These are phyloP conservation scores for Chaetomidium leptoderma DNA, from an alignment of 495 filamentous ascomycete genomes.

Conservation along the genomic window DNA sequence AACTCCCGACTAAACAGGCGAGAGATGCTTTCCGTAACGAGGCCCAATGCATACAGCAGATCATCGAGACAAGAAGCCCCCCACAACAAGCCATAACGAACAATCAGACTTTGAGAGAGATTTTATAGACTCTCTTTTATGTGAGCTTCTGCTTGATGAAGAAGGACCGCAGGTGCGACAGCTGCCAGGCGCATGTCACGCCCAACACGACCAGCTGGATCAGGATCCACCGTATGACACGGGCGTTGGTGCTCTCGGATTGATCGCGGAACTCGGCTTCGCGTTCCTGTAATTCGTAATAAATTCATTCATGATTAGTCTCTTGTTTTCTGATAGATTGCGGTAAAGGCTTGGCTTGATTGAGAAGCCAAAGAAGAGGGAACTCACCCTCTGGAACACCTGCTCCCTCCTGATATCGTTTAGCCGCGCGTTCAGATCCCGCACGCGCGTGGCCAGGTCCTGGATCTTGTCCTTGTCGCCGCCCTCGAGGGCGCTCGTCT, in stretches of 20 bases:
- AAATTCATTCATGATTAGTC: not conserved
- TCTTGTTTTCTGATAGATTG: no score
- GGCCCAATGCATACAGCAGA: not conserved
- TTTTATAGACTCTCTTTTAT: constrained; percentile 29
- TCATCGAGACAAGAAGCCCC: not conserved
- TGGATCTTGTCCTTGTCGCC: constrained; percentile 90
- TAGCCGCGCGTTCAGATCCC: constrained; percentile 82
- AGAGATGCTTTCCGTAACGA: not conserved
- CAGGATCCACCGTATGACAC: constrained; percentile 90
- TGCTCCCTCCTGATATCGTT: constrained; percentile 91
- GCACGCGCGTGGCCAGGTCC: constrained; percentile 84
- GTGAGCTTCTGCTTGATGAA: constrained; percentile 99
- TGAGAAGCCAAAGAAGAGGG: not conserved
- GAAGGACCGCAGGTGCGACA: constrained; percentile 90
- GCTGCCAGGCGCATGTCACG: constrained; percentile 92
- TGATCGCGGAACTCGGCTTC: constrained; percentile 98
- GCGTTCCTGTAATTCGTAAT: constrained; percentile 62
- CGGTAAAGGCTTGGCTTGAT: not conserved
- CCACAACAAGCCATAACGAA: not conserved
- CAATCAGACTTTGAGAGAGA: not conserved
- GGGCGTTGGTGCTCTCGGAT: constrained; percentile 85
- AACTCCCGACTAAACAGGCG: not conserved
- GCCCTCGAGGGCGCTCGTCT: constrained; percentile 90
- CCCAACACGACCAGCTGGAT: constrained; percentile 87
- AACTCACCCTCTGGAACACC: constrained; percentile 86